Conservation (phyloP, 73 alveolate species). For the Urostyla sp. region DNA sequence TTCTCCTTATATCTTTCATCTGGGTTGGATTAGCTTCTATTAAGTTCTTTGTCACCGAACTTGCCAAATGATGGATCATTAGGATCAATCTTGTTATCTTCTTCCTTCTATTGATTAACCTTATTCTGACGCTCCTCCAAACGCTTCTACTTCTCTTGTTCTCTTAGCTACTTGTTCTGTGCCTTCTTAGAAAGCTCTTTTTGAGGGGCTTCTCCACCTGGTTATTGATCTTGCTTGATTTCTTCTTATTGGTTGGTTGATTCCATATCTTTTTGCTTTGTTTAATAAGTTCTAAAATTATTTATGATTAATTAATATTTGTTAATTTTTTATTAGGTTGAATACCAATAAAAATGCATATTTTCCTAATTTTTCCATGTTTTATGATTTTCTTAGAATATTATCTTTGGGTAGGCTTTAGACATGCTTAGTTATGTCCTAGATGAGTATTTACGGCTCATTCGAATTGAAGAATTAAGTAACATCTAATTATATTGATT, state of each 20-base stretch:
- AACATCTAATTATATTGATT: too few relatives aligned
- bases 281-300: constrained; percentile 23
- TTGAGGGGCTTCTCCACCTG: too few relatives aligned
- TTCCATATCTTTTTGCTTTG: constrained; percentile 42
- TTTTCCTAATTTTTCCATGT: too few relatives aligned
- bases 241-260: background rate
- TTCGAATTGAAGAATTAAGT: too few relatives aligned
- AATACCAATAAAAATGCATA: too few relatives aligned
- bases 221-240: too few relatives aligned
- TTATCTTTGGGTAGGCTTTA: too few relatives aligned
- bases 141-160: constrained; percentile 66
- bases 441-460: too few relatives aligned
- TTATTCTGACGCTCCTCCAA: constrained; percentile 46
- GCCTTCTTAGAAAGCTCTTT: background rate
- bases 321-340: too few relatives aligned
- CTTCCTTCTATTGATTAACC: constrained; percentile 61
- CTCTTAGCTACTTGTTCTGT: constrained; percentile 10
- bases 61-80: constrained; percentile 62
- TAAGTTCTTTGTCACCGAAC: constrained; percentile 62
- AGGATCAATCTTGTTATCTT: constrained; percentile 65
- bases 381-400: too few relatives aligned
- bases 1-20: constrained; percentile 38
- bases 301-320: too few relatives aligned
- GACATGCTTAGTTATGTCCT: too few relatives aligned
- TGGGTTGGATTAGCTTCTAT: constrained; percentile 54